Evolutionary conservation across 768 basidiomycete genomes (phyloP).

Genomic region (Paxillus ammoniavirescens): DNA sequence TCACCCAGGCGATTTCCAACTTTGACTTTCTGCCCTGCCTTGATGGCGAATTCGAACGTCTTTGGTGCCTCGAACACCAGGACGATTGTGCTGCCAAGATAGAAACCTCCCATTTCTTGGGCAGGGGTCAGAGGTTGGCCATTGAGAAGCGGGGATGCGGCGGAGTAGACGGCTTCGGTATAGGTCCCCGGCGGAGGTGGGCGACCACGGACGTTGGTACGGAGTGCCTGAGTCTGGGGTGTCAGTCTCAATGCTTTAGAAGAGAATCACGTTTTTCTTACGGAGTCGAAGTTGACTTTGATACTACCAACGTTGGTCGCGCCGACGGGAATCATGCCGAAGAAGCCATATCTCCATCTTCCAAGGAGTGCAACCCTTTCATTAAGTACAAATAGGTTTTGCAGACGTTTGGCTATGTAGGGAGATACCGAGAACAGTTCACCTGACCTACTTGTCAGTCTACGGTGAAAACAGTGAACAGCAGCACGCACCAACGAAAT

Average conservation of each 20-base stretch:
- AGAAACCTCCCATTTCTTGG: constrained; percentile 98
- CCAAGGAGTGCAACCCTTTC: constrained; percentile 96
- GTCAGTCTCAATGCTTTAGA: neutral
- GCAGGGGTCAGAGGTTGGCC: constrained; percentile 87
- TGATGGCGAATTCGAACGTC: constrained; percentile 73
- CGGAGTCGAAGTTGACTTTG: constrained; percentile 92
- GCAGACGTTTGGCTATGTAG: constrained; percentile 87
- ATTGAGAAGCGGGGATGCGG: constrained; percentile 75
- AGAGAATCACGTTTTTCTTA: constrained; percentile 24
- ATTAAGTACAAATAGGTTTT: constrained; percentile 96
- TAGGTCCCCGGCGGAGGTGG: constrained; percentile 82
- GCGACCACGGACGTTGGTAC: constrained; percentile 81
- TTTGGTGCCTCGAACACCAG: constrained; percentile 94
- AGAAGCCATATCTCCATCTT: constrained; percentile 94
- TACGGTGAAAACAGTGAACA: neutral
- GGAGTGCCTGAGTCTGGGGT: constrained; percentile 55
- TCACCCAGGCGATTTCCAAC: constrained; percentile 85
- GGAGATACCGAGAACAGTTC: constrained; percentile 97
- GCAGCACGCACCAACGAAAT: constrained; percentile 79
- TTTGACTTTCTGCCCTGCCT: constrained; percentile 79
- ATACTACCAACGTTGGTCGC: constrained; percentile 98
- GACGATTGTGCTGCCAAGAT: constrained; percentile 92
- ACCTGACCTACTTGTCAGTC: constrained; percentile 39
- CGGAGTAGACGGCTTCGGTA: constrained; percentile 87
- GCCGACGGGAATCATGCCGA: constrained; percentile 95